phyloP scores from a whole-genome alignment of 2,329 filamentous ascomycete species.

The Ophiostoma triangulosporum region DNA sequence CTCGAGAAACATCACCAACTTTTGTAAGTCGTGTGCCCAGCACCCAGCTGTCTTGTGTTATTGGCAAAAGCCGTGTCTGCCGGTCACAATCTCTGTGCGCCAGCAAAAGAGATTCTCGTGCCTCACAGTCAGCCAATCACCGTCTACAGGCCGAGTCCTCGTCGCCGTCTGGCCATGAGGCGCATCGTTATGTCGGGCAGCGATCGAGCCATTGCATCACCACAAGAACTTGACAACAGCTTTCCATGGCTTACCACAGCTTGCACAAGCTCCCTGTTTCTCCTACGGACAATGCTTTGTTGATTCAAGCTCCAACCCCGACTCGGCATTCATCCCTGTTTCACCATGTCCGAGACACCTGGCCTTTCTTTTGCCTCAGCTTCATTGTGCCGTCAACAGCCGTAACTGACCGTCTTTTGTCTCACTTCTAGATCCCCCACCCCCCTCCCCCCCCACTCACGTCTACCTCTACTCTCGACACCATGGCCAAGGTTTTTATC shows the following conservation, averaged over 20 bases:
- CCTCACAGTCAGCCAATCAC: no score
- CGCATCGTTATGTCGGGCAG: neutral
- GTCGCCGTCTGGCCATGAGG: neutral
- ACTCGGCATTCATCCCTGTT: neutral
- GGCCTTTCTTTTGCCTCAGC: no score
- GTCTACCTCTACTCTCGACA: conserved; percentile 16
- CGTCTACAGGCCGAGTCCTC: neutral
- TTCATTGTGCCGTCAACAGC: neutral
- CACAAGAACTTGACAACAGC: neutral
- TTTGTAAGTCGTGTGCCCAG: neutral
- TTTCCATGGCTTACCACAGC: neutral
- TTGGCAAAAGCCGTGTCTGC: no score
- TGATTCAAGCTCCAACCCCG: neutral
- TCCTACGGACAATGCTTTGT: no score
- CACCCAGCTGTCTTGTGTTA: neutral
- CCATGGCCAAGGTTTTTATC: conserved; percentile 41
- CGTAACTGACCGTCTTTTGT: conserved; percentile 1
- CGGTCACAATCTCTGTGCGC: neutral
- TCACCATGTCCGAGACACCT: neutral
- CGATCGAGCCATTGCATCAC: neutral
- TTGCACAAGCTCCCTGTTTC: neutral
- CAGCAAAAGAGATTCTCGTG: no score
- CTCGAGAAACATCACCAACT: neutral
- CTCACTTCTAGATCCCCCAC: neutral
- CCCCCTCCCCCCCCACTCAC: neutral